These are phyloP conservation scores for Penicillium robsamsonii DNA, from an alignment of 495 filamentous ascomycete species.

Conservation along the genomic window DNA sequence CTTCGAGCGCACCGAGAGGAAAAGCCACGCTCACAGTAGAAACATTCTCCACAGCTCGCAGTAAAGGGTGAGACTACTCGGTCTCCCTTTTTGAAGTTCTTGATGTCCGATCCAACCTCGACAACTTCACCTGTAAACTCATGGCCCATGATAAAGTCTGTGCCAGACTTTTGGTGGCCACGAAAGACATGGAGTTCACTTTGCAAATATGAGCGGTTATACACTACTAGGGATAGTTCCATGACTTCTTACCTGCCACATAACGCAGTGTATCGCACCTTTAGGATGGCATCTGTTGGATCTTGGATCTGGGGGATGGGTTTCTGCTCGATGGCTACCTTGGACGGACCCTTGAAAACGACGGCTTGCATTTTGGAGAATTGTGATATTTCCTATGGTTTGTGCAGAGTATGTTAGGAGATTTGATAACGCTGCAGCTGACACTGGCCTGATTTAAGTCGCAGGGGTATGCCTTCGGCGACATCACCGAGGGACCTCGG, in stretches of 20 bases:
- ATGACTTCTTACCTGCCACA: constrained; percentile 69
- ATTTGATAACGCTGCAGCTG: neutral
- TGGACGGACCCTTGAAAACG: constrained; percentile 35
- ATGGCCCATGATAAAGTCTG: constrained; percentile 65
- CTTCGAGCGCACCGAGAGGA: constrained; percentile 59
- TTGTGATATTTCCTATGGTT: neutral
- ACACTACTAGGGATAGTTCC: too few relatives aligned
- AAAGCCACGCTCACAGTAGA: constrained; percentile 64
- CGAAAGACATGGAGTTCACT: constrained; percentile 33
- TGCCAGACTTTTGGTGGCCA: constrained; percentile 38
- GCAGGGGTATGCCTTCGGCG: neutral
- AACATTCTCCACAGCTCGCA: constrained; percentile 65
- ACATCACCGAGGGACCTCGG: constrained; percentile 7
- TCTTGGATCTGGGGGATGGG: constrained; percentile 57
- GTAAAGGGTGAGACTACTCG: constrained; percentile 61
- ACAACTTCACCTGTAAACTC: constrained; percentile 30
- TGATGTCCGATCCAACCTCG: constrained; percentile 27
- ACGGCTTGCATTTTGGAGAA: constrained; percentile 31
- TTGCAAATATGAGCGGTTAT: neutral
- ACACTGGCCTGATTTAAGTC: neutral
- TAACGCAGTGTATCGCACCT: constrained; percentile 77
- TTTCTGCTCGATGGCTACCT: constrained; percentile 43
- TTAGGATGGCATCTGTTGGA: constrained; percentile 74
- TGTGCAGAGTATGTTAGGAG: neutral
- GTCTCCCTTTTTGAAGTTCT: constrained; percentile 61